Conservation (phyloP, 352 stramenopile species). For the Pythium plurisporium region DNA sequence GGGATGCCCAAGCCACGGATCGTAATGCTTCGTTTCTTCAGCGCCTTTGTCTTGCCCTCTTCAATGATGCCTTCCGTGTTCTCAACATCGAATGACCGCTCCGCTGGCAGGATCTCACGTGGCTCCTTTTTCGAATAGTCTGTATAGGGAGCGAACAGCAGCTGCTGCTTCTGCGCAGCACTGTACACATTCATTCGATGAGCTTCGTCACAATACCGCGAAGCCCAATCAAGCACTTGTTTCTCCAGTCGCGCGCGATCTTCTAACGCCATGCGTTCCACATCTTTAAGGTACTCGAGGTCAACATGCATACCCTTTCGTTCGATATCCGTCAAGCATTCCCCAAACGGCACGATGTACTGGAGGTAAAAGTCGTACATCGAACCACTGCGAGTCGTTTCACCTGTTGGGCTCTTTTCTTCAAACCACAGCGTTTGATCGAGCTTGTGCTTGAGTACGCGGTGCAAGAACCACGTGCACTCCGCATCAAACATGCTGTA, state of each 20-base stretch:
- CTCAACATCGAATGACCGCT: slow-evolving; percentile 78
- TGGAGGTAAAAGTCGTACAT: slow-evolving; percentile 97
- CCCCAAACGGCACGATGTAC: slow-evolving; percentile 97
- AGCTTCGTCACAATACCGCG: slow-evolving; percentile 90
- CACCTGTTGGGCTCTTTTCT: slow-evolving; percentile 18
- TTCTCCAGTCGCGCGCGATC: slow-evolving; percentile 81
- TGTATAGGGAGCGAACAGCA: slow-evolving; percentile 94
- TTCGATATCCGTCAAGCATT: slow-evolving; percentile 99
- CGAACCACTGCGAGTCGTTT: slow-evolving; percentile 32
- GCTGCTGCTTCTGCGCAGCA: slow-evolving; percentile 91
- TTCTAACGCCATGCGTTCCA: slow-evolving; percentile 89
- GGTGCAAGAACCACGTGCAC: slow-evolving; percentile 94
- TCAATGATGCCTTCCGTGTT: slow-evolving; percentile 74
- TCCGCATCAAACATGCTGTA: slow-evolving; percentile 98
- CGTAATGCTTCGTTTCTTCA: slow-evolving; percentile 80
- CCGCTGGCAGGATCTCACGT: slow-evolving; percentile 56
- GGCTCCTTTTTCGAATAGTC: slow-evolving; percentile 64
- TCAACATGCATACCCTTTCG: slow-evolving; percentile 90
- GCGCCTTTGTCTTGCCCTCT: slow-evolving; percentile 56
- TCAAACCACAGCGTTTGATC: slow-evolving; percentile 88
- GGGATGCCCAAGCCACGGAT: slow-evolving; percentile 90
- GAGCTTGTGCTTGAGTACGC: slow-evolving; percentile 88
- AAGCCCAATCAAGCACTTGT: slow-evolving; percentile 91
- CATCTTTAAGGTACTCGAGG: slow-evolving; percentile 85
- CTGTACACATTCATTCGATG: slow-evolving; percentile 95